A percentile compares a stretch with the other conserved stretches of the same genome.
Conservation (phyloP, 768 basidiomycete genomes). For the Rhodosporidiobolus odoratus region DNA sequence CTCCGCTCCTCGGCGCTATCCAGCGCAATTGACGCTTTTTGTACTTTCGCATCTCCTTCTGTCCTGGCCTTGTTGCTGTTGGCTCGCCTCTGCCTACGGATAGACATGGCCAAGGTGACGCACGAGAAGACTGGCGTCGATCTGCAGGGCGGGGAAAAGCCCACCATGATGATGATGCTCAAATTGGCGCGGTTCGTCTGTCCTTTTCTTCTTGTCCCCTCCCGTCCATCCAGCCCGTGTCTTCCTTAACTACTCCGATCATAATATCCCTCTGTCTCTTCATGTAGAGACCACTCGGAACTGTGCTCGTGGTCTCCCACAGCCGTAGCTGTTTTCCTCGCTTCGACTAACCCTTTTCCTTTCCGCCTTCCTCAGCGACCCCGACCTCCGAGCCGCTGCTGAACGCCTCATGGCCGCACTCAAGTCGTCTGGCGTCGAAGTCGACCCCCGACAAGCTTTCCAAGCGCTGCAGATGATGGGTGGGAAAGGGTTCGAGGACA, state of each 20-base stretch:
- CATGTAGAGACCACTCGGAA: too few relatives aligned
- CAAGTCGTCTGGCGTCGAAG: slow-evolving; percentile 16
- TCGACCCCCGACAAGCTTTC: slow-evolving; percentile 30
- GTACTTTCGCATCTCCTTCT: neutral
- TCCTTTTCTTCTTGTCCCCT: neutral
- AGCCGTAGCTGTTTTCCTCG: neutral
- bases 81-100: too few relatives aligned
- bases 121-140: slow-evolving; percentile 32
- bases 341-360: neutral
- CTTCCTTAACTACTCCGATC: neutral
- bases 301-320: too few relatives aligned
- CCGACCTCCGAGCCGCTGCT: slow-evolving; percentile 26
- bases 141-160: slow-evolving; percentile 22
- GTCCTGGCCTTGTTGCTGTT: neutral
- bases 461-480: slow-evolving; percentile 31
- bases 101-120: slow-evolving; percentile 22
- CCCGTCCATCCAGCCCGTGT: too few relatives aligned
- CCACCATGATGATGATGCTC: slow-evolving; percentile 23
- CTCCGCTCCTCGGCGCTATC: neutral
- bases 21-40: neutral
- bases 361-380: slow-evolving; percentile 5
- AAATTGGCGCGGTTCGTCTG: slow-evolving; percentile 11
- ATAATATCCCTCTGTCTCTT: neutral
- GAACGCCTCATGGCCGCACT: slow-evolving; percentile 17
- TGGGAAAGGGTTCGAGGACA: slow-evolving; percentile 6